Conservation (phyloP, 768 basidiomycete genomes). For the Amanita polypyramis region DNA sequence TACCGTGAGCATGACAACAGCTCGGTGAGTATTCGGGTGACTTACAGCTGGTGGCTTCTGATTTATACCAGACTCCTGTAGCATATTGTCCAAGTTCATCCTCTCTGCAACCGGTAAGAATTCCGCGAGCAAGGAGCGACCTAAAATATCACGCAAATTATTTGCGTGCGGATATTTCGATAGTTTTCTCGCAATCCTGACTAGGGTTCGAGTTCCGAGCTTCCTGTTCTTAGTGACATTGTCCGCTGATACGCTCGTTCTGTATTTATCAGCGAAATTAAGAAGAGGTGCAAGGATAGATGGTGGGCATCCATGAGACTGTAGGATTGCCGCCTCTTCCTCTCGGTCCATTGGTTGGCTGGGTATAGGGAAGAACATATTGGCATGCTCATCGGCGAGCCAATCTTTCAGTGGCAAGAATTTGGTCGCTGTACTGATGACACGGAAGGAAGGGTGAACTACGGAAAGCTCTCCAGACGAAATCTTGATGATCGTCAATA, state of each 20-base stretch:
- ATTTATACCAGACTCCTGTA: constrained; percentile 39
- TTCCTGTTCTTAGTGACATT: constrained; percentile 51
- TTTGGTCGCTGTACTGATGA: constrained; percentile 53
- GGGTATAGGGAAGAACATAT: constrained; percentile 59
- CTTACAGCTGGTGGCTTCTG: constrained; percentile 32
- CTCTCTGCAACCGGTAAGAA: constrained; percentile 52
- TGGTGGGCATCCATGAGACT: constrained; percentile 37
- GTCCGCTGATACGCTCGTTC: constrained; percentile 42
- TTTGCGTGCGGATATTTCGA: constrained; percentile 32
- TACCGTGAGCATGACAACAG: constrained; percentile 5
- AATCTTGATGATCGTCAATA: constrained; percentile 12
- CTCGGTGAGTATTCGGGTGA: constrained; percentile 1
- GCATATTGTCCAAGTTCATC: constrained; percentile 38
- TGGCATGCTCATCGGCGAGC: constrained; percentile 56
- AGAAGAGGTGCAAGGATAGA: constrained; percentile 30
- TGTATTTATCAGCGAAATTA: constrained; percentile 47
- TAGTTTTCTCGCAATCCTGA: constrained; percentile 42
- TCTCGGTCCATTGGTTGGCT: constrained; percentile 45
- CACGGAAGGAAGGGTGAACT: constrained; percentile 47
- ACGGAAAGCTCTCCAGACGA: constrained; percentile 32
- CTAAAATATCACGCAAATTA: constrained; percentile 38
- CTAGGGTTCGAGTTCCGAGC: constrained; percentile 49
- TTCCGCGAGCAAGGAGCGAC: constrained; percentile 41
- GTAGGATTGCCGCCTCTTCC: constrained; percentile 41
- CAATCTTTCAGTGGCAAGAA: constrained; percentile 59